phyloP scores from a whole-genome alignment of 225 moss, liverwort and hornwort species.

The Polytrichum formosum region DNA sequence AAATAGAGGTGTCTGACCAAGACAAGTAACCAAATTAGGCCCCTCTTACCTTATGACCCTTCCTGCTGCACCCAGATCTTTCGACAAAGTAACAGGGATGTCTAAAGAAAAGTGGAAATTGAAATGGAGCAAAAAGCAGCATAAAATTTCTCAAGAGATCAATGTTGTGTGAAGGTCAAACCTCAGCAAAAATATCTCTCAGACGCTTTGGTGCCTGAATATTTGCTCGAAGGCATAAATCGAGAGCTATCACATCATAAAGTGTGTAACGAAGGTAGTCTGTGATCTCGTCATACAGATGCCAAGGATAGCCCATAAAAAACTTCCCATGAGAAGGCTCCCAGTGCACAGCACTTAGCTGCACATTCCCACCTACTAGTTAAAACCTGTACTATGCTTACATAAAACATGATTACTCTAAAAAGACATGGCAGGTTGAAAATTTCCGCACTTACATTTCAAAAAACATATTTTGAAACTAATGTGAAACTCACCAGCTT shows the following conservation, averaged over 20 bases:
- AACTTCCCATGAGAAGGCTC: slow-evolving; percentile 90
- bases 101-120: no score
- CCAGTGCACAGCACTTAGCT: slow-evolving; percentile 84
- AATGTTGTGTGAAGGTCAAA: slow-evolving; percentile 2
- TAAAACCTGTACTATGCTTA: neutral
- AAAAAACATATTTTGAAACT: neutral
- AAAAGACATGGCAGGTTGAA: no score
- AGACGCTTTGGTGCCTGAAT: slow-evolving; percentile 88
- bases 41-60: no score
- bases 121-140: no score
- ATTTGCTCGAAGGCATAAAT: slow-evolving; percentile 81
- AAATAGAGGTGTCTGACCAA: no score
- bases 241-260: slow-evolving; percentile 93
- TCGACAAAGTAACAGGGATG: no score
- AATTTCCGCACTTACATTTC: neutral
- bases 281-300: slow-evolving; percentile 88
- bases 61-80: no score
- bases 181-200: slow-evolving; percentile 74
- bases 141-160: no score
- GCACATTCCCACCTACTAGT: slow-evolving; percentile 6
- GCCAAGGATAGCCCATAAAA: slow-evolving; percentile 83
- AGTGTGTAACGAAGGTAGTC: slow-evolving; percentile 90
- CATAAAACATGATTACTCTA: no score
- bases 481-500: slow-evolving; percentile 62
- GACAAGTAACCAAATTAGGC: no score